Evolutionary conservation across 768 basidiomycete genomes (phyloP).

Genomic region (Kondoa subrosea): DNA sequence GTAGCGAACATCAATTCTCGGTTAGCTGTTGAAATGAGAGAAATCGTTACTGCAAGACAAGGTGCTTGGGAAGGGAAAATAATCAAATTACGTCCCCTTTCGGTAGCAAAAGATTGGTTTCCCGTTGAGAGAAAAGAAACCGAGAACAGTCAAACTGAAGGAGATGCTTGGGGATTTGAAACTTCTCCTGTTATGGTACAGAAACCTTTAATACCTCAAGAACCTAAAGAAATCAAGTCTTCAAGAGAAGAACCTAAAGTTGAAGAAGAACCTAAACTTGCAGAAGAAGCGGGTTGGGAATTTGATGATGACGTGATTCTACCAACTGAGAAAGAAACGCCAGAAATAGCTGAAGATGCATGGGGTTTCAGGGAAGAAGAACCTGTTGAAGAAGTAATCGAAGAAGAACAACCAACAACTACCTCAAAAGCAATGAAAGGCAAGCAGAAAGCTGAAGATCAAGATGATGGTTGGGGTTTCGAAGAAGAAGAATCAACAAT

Average conservation of each 20-base stretch:
- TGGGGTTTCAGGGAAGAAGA: constrained; percentile 7
- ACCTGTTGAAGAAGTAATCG: neutral
- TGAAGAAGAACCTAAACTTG: constrained; percentile 20
- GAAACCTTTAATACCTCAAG: neutral
- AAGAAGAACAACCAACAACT: neutral
- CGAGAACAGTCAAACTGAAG: too few relatives aligned
- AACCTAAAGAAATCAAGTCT: neutral
- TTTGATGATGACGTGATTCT: constrained; percentile 18
- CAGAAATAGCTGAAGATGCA: neutral
- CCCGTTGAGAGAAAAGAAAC: too few relatives aligned
- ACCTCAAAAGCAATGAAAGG: too few relatives aligned
- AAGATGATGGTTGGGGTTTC: constrained; percentile 32
- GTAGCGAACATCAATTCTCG: too few relatives aligned
- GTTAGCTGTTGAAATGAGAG: too few relatives aligned
- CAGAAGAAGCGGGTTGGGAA: constrained; percentile 23
- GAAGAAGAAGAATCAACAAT: constrained; percentile 27
- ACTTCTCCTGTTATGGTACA: neutral
- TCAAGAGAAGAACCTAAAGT: constrained; percentile 7
- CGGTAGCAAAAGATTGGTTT: constrained; percentile 4
- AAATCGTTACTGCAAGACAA: too few relatives aligned
- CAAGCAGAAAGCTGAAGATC: constrained; percentile 11
- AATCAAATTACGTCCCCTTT: too few relatives aligned
- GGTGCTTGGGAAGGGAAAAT: too few relatives aligned
- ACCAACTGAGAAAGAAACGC: neutral
- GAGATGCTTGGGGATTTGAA: neutral